Evolutionary conservation across 2,329 filamentous ascomycete genomes (phyloP), one percentile per base, ranked within the genome.

Genomic region (Exophiala mesophila): DNA sequence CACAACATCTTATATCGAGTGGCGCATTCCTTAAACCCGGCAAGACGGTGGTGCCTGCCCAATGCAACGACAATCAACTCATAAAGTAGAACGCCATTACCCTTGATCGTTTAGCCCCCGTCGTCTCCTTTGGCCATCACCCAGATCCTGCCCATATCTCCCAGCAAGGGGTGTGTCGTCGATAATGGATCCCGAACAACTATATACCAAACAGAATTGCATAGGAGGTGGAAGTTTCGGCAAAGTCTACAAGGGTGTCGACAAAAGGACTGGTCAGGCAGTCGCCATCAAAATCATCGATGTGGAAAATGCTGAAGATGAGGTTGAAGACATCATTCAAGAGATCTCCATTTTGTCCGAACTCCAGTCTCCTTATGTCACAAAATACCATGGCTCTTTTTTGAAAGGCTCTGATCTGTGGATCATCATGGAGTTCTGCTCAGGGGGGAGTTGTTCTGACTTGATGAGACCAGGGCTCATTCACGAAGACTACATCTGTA

Each of bases 371-470:
- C 88, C 88, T 13, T 95, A 94, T 61, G 90, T 97, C 50, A 98
- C 92, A 28, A 92, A 94, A 65, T 98, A 98, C 72, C 88, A 95
- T 69, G 92, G 92, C 54, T 96, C 90, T 43, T 97, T 92, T 61
- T 80, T 95, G 55, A 95, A 95, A 60, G 92, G 90, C 17, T 92
- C 89, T 2, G 87, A 97, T 69, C 70, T 98, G 58, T 98, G 92
- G 92, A 98, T 98, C 57, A 88, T 97, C 63, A 98, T 98, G 92
- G 92, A 98, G 66, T 98, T 92, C 60, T 98, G 92, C 66, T 89
- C 90, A 1, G 92, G 92, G 16, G 92, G 92, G 3, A 97, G 90
- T 67, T 97, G 92, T 61, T 88, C 87, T 35, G 92, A 97, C 62
- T 71, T 98, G 49, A 85, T 98, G 83, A 94, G 94, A 69, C 88